Percentiles rank a stretch among this genome's conserved stretches.
phyloP scores from a whole-genome alignment of 495 filamentous ascomycete genomes.

The Chaetomium tenue region DNA sequence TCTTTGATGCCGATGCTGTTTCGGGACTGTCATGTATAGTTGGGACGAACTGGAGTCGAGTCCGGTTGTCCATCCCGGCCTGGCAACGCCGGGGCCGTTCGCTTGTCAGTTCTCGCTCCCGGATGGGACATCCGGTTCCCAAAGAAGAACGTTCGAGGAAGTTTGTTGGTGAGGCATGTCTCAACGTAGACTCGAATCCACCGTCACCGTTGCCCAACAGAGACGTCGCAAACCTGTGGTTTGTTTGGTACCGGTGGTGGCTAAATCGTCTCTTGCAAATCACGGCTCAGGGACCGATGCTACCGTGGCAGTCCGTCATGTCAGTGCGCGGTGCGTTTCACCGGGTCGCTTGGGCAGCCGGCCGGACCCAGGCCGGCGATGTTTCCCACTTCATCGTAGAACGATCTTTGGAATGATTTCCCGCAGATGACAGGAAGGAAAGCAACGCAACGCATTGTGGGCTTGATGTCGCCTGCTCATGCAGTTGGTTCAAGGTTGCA shows the following conservation, averaged over 20 bases:
- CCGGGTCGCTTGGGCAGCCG: neutral
- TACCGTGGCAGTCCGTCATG: neutral
- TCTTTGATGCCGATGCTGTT: conserved; percentile 1
- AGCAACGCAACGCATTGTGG: neutral
- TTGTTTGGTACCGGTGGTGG: conserved; percentile 17
- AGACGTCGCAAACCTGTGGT: conserved; percentile 3
- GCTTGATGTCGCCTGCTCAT: neutral
- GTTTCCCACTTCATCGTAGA: conserved; percentile 1
- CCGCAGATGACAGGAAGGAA: neutral
- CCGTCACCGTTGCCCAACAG: conserved; percentile 8
- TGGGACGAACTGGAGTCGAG: neutral
- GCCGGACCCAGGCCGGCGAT: conserved; percentile 2
- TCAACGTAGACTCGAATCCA: conserved; percentile 1
- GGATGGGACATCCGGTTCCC: conserved; percentile 8
- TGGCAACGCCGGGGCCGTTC: neutral
- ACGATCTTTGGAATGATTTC: neutral
- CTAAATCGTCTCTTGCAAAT: conserved; percentile 12
- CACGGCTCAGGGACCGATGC: conserved; percentile 7
- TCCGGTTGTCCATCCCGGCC: neutral
- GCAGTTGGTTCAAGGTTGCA: neutral
- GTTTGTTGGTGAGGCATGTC: neutral
- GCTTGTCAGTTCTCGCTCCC: neutral
- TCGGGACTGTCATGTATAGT: neutral
- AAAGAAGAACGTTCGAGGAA: neutral
- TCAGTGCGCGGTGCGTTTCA: conserved; percentile 2